Evolutionary conservation across 768 basidiomycete species (phyloP).

Genomic region (Lactarius tabidus): DNA sequence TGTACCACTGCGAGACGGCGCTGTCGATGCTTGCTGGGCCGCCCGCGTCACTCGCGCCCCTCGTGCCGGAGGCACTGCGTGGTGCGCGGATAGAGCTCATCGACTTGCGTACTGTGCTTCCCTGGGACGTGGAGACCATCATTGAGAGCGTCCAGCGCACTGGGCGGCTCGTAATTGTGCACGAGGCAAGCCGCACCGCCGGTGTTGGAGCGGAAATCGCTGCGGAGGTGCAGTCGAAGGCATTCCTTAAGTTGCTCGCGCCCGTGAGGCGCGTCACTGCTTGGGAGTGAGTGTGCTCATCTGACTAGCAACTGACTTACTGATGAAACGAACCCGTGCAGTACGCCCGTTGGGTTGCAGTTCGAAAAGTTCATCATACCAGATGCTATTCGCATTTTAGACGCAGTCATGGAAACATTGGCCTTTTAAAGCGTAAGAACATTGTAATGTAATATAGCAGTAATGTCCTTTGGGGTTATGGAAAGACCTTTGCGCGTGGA

Average conservation of each 20-base stretch:
- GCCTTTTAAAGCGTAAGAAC: slow-evolving; percentile 44
- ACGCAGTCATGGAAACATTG: slow-evolving; percentile 80
- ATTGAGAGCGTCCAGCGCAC: slow-evolving; percentile 82
- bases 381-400: slow-evolving; percentile 77
- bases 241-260: slow-evolving; percentile 84
- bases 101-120: slow-evolving; percentile 83
- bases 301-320: slow-evolving; percentile 2
- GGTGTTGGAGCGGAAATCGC: slow-evolving; percentile 90
- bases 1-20: slow-evolving; percentile 87
- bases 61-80: slow-evolving; percentile 63
- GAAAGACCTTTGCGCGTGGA: not conserved
- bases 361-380: slow-evolving; percentile 94
- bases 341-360: slow-evolving; percentile 77
- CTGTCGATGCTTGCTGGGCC: slow-evolving; percentile 69
- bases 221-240: slow-evolving; percentile 85
- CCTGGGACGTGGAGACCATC: slow-evolving; percentile 82
- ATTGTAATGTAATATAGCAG: slow-evolving; percentile 5
- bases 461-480: not conserved
- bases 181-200: slow-evolving; percentile 84
- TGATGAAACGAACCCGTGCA: slow-evolving; percentile 31
- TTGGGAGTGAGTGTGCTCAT: slow-evolving; percentile 77
- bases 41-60: slow-evolving; percentile 52
- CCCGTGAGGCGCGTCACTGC: slow-evolving; percentile 84
- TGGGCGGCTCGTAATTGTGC: slow-evolving; percentile 81
- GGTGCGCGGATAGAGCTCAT: slow-evolving; percentile 81